Percentiles rank a stretch among this genome's conserved stretches.
These are phyloP conservation scores for Yarrowia divulgata DNA, from an alignment of 805 yeast species.

Conservation along the genomic window DNA sequence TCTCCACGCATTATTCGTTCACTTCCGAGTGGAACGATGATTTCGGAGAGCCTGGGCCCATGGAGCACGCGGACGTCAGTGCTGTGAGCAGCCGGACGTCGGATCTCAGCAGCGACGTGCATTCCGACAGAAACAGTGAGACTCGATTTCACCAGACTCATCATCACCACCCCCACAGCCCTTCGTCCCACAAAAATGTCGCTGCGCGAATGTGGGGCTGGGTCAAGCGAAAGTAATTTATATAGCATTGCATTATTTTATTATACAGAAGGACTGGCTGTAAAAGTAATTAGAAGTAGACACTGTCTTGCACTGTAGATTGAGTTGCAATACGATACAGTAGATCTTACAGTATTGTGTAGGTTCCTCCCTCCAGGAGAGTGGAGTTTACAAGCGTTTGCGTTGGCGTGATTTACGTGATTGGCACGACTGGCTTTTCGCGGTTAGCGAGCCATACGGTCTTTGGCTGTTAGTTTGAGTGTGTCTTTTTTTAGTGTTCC, in stretches of 20 bases:
- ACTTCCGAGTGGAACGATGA: slow-evolving; percentile 31
- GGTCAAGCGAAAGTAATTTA: slow-evolving; percentile 42
- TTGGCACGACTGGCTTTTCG: not conserved
- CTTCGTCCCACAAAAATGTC: slow-evolving; percentile 39
- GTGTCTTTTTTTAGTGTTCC: not conserved
- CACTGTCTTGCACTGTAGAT: too few relatives aligned
- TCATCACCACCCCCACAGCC: slow-evolving; percentile 8
- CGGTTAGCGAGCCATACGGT: not conserved
- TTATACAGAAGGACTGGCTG: not conserved
- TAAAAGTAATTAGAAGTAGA: too few relatives aligned
- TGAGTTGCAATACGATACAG: too few relatives aligned
- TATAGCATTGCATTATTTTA: slow-evolving; percentile 35
- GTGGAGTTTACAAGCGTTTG: not conserved
- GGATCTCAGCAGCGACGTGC: slow-evolving; percentile 2
- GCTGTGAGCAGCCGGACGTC: slow-evolving; percentile 34
- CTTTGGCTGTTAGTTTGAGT: not conserved
- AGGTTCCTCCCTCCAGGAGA: too few relatives aligned
- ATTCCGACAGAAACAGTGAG: slow-evolving; percentile 19
- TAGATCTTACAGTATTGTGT: too few relatives aligned
- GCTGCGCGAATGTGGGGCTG: slow-evolving; percentile 47
- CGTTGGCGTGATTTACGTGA: slow-evolving; percentile 9
- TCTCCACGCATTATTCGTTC: slow-evolving; percentile 27
- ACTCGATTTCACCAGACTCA: slow-evolving; percentile 4
- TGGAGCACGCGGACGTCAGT: slow-evolving; percentile 42
- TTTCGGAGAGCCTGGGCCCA: slow-evolving; percentile 50